Evolutionary conservation across 2,329 filamentous ascomycete genomes (phyloP), one percentile per base, ranked within the genome.

Genomic region (Calonectria naviculata): DNA sequence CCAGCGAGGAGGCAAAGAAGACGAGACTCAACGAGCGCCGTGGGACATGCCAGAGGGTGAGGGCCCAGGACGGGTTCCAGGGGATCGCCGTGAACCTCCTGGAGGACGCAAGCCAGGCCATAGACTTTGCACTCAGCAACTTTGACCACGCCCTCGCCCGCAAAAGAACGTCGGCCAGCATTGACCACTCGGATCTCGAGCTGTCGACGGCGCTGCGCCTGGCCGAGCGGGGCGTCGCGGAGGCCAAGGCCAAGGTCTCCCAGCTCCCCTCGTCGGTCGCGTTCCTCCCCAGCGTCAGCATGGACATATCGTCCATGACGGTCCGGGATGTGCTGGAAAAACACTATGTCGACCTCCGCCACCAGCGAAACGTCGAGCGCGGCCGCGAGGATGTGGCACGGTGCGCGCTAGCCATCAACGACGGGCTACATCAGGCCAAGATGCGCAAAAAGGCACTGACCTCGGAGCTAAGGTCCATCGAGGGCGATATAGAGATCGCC

Each of bases 1-100:
- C 87, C 0, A 86, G 86, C n/a, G 88, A 91, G 75, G 89, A 91
- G 68, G 76, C 80, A 31, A 80, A 80, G 63, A 88, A 90, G 76
- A 71, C 79, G 6, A 77, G 78, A 1, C 79, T 84, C 24, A 75
- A 81, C 12, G 69, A 77, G 5, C 83, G 84, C 1, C 73, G 83
- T 36, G 77, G 79, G 28, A 74, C 77, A 2, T 87, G 86, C 72
- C 81, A 85, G 44, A 77, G 82, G 28, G 77, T 81, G 9, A 81
- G 84, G 46, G 68, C 75, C 4, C 74, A 78, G 49, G 75, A 83
- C 19, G 84, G 85, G 68, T 80, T 79, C 1, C 86, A 89, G 70
- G 74, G 77, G 4, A 82, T 86, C 52, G 87, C 85, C 0, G 71
- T 84, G 5, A 73, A 73, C 2, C 74, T 85, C n/a, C 79, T 89